Percentiles rank a stretch among this genome's conserved stretches.
phyloP scores from a whole-genome alignment of 176 grass and related monocot genomes.

The Carex scoparia region DNA sequence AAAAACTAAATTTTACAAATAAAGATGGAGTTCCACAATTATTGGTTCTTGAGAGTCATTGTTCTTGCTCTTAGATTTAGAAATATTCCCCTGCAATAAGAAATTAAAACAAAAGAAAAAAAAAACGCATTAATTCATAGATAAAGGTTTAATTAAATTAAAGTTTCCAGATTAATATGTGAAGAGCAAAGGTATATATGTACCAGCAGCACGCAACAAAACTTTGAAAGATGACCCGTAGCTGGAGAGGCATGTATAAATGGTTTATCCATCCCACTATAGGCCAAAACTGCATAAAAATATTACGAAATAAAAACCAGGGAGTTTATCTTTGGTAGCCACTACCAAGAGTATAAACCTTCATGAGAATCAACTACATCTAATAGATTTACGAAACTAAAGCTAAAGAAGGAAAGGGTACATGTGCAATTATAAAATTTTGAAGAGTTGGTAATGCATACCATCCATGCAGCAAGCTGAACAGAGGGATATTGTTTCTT shows the following conservation, averaged over 20 bases:
- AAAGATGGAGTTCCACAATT: background rate
- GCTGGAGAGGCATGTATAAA: conserved; percentile 76
- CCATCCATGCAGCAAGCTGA: conserved; percentile 92
- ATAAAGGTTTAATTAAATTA: background rate
- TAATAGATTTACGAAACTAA: background rate
- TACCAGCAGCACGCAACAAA: conserved; percentile 86
- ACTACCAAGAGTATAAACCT: background rate
- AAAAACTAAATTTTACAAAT: conserved; percentile 6
- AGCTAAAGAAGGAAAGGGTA: background rate
- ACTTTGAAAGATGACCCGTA: conserved; percentile 87
- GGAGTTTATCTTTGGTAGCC: too few species aligned
- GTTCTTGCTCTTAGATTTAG: conserved; percentile 81
- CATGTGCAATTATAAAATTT: background rate
- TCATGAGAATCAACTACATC: background rate
- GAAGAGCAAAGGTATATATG: background rate
- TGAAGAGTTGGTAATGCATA: conserved; percentile 5
- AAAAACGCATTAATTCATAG: background rate
- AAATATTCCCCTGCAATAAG: conserved; percentile 73
- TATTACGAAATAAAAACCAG: background rate
- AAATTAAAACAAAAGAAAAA: background rate
- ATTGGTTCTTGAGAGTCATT: conserved; percentile 51
- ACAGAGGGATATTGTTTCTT: conserved; percentile 84
- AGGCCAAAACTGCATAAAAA: conserved; percentile 71
- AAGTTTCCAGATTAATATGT: conserved; percentile 4
- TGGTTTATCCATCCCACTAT: conserved; percentile 89